A percentile compares a stretch with the other conserved stretches of the same genome.
These are phyloP conservation scores for Isatis lusitanica DNA, from an alignment of 441 rosid species.

Conservation along the genomic window DNA sequence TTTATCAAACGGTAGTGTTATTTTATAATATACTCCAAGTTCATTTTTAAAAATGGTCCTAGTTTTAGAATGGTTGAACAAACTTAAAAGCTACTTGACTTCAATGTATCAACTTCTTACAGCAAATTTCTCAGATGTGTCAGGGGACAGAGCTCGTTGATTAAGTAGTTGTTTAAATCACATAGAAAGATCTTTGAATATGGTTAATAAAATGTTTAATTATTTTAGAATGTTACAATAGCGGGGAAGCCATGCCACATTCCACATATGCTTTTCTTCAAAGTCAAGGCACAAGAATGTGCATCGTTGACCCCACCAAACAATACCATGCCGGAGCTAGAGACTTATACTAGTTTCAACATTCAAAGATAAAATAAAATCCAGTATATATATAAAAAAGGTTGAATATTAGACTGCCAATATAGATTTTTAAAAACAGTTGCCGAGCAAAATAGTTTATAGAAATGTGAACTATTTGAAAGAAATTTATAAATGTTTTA, in stretches of 20 bases:
- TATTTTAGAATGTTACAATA: neutral
- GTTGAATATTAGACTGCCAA: neutral
- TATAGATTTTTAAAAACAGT: neutral
- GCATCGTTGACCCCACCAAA: conserved; percentile 33
- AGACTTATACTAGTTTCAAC: conserved; percentile 17
- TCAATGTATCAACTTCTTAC: neutral
- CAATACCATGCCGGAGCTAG: conserved; percentile 3
- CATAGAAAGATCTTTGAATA: neutral
- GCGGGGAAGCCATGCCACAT: conserved; percentile 26
- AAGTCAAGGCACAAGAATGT: conserved; percentile 35
- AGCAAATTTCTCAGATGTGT: neutral
- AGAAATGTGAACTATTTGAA: neutral
- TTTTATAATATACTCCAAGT: neutral
- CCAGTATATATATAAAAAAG: neutral
- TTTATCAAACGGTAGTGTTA: neutral
- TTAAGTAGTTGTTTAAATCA: neutral
- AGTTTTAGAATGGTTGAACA: conserved; percentile 18
- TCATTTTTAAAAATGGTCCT: neutral
- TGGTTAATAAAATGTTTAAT: neutral
- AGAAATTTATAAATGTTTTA: neutral
- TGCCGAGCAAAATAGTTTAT: neutral
- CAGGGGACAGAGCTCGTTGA: neutral
- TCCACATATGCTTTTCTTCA: conserved; percentile 27
- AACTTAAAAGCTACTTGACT: conserved; percentile 10
- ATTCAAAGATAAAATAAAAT: conserved; percentile 4